A percentile compares a stretch with the other conserved stretches of the same genome.
These are phyloP conservation scores for Allium fistulosum DNA, from an alignment of 106 monocot genomes.

Conservation along the genomic window DNA sequence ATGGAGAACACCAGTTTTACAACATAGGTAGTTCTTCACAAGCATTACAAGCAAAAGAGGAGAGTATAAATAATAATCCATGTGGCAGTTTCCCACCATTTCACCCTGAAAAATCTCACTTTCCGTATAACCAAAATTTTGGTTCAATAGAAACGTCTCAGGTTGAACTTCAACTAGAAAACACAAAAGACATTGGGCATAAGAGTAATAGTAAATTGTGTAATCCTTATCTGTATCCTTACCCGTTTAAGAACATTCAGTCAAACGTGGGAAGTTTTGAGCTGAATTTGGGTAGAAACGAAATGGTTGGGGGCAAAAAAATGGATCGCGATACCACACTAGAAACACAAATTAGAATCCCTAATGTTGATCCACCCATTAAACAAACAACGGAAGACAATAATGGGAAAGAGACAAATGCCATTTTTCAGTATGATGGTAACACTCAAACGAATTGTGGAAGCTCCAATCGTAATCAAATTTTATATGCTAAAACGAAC, in stretches of 20 bases:
- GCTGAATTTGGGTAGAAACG: background rate
- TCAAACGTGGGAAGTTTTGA: conserved; percentile 1
- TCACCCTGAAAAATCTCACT: conserved; percentile 16
- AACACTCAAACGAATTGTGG: conserved; percentile 4
- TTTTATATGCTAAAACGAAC: background rate
- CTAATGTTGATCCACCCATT: conserved; percentile 2
- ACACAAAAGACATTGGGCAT: background rate
- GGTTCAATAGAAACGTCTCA: conserved; percentile 8
- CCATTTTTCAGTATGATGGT: conserved; percentile 1
- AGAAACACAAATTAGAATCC: background rate
- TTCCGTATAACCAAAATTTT: conserved; percentile 6
- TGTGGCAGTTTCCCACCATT: conserved; percentile 9
- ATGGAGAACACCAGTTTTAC: conserved; percentile 16
- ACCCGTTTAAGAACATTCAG: conserved; percentile 9
- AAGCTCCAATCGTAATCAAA: conserved; percentile 1
- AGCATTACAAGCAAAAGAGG: conserved; percentile 2
- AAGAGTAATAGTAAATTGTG: conserved; percentile 7
- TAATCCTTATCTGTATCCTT: conserved; percentile 8
- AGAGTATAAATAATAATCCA: background rate
- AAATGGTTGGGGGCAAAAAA: background rate
- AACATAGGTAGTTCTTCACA: conserved; percentile 8
- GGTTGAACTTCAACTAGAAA: conserved; percentile 1
- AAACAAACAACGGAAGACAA: background rate
- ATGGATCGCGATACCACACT: background rate
- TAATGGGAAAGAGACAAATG: conserved; percentile 5